phyloP scores from a whole-genome alignment of 371 early-diverging fungal genomes.

The Fennellomyces sp. region DNA sequence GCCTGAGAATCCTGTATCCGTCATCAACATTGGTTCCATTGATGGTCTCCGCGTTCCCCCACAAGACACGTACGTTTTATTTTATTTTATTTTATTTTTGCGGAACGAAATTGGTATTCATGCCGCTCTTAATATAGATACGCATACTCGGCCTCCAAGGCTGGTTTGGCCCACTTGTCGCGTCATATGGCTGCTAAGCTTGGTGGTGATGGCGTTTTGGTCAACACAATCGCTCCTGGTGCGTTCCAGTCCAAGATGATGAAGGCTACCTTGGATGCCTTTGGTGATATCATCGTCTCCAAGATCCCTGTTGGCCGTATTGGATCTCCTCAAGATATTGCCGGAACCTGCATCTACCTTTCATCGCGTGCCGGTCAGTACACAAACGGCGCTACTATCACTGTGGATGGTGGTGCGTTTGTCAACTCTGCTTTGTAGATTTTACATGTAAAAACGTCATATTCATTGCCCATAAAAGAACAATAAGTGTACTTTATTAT shows the following conservation, averaged over 20 bases:
- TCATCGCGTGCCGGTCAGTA: slow-evolving; percentile 80
- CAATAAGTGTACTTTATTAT: too few species aligned
- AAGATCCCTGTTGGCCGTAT: slow-evolving; percentile 72
- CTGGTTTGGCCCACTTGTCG: slow-evolving; percentile 76
- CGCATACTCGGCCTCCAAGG: slow-evolving; percentile 80
- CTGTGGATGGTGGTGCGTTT: slow-evolving; percentile 80
- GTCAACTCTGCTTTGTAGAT: background rate
- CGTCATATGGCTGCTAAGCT: slow-evolving; percentile 68
- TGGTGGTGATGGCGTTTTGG: slow-evolving; percentile 63
- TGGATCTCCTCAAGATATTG: slow-evolving; percentile 83
- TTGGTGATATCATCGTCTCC: slow-evolving; percentile 55
- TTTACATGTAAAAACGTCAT: too few species aligned
- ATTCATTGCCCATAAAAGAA: too few species aligned
- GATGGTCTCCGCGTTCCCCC: slow-evolving; percentile 60
- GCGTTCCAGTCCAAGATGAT: slow-evolving; percentile 88
- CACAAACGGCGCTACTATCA: slow-evolving; percentile 78
- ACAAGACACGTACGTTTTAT: background rate
- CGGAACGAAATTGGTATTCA: too few species aligned
- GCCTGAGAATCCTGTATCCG: slow-evolving; percentile 36
- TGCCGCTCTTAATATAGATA: too few species aligned
- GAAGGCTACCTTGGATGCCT: slow-evolving; percentile 66
- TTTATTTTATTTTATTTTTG: too few species aligned
- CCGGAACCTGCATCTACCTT: slow-evolving; percentile 79
- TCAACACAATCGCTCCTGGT: slow-evolving; percentile 90
- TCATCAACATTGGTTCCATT: slow-evolving; percentile 71